Base-by-base conservation (phyloP, 352 stramenopile genomes). In the Blastocystis hominis region DNA sequence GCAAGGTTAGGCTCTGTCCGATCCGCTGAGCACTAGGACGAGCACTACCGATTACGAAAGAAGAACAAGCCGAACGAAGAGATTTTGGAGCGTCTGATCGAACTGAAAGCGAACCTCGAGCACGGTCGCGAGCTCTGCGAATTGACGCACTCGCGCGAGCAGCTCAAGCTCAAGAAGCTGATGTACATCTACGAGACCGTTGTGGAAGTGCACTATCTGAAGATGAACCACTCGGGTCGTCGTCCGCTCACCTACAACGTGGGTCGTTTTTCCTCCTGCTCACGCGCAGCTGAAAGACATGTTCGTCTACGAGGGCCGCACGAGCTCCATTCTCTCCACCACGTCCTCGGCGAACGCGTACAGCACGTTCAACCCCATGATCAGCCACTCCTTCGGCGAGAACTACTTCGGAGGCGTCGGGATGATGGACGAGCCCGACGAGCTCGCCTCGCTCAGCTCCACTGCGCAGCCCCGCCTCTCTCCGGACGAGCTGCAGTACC, bases 1-100 rank as follows among this genome's bases (percentile, higher is more conserved):
- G 98, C 89, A 98, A 98, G 90, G 93, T 84, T 34, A 59, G 30
- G 80, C 24, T 46, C 6, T n/a, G 34, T n/a, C 50, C n/a, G 17
- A 17, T 2, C 3, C n/a, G 55, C 3, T 76, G 64, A 76, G 36
- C 6, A 4, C 1, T 50, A 76, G 64, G 64, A 76, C 36, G 64
- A 76, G 64, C 64, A 76, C 47, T 76, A 76, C 9, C 64, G 64
- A 4, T 34, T 76, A 34, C 64, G 64, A 17, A 76, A 76, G 64
- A 76, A 76, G 64, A 76, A 17, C 20, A 76, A 76, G 38, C 64
- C 64, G 20, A 76, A 76, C 47, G 64, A 76, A 17, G 64, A 76
- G 64, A 55, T 76, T 3, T 0, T 76, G 30, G 64, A 76, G 36
- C 64, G 64, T 2, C 36, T 76, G 64, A 50, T 76, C 4, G 64